Evolutionary conservation across 805 yeast genomes (phyloP).

Genomic region (Starmerella geochares): DNA sequence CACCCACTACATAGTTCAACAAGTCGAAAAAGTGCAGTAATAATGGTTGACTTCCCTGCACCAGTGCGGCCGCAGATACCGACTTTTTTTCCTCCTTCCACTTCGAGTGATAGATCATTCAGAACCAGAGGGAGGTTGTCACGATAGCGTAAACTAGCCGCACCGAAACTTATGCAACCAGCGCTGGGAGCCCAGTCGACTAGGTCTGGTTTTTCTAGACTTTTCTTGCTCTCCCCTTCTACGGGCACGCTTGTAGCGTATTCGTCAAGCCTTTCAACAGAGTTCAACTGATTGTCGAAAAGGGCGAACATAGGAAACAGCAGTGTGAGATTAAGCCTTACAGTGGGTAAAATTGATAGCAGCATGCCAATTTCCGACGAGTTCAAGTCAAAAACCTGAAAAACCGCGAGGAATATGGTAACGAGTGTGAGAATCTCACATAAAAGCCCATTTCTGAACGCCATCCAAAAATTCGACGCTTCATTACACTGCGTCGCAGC

Average conservation of each 20-base stretch:
- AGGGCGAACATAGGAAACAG: slow-evolving; percentile 54
- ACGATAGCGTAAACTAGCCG: slow-evolving; percentile 55
- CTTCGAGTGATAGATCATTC: slow-evolving; percentile 42
- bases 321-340: slow-evolving; percentile 46
- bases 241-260: slow-evolving; percentile 44
- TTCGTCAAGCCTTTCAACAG: slow-evolving; percentile 57
- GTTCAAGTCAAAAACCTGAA: slow-evolving; percentile 46
- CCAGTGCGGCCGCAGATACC: slow-evolving; percentile 89
- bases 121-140: slow-evolving; percentile 55
- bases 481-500: slow-evolving; percentile 53
- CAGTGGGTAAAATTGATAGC: slow-evolving; percentile 46
- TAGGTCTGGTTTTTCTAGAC: slow-evolving; percentile 42
- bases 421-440: slow-evolving; percentile 44
- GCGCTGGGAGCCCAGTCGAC: slow-evolving; percentile 48
- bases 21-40: slow-evolving; percentile 60
- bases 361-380: slow-evolving; percentile 60
- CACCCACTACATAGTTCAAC: slow-evolving; percentile 45
- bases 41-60: slow-evolving; percentile 72
- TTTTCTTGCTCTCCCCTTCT: slow-evolving; percentile 57
- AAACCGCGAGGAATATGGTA: slow-evolving; percentile 48
- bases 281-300: slow-evolving; percentile 63
- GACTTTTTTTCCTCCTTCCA: slow-evolving; percentile 52
- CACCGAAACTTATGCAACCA: slow-evolving; percentile 47
- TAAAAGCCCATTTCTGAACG: slow-evolving; percentile 46
- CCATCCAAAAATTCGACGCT: slow-evolving; percentile 64